Evolutionary conservation across 2,329 filamentous ascomycete genomes (phyloP).

Genomic region (Aurifilum marmelostoma): DNA sequence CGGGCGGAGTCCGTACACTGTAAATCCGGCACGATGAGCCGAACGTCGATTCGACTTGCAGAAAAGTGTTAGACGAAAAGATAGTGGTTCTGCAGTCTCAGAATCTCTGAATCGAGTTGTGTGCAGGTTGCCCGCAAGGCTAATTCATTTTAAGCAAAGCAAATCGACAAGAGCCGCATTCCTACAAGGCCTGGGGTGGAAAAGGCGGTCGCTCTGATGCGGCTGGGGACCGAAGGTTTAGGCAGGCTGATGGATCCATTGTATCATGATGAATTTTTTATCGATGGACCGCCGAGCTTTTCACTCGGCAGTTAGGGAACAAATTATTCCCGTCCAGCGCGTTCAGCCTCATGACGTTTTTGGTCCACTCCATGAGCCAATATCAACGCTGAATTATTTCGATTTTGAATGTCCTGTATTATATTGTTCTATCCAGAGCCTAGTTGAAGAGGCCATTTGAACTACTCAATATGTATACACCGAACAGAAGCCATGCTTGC

Average conservation of each 20-base stretch:
- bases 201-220: neutral
- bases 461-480: too few species aligned
- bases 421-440: too few species aligned
- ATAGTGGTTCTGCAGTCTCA: neutral
- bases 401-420: too few species aligned
- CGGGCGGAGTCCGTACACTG: neutral
- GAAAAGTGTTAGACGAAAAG: neutral
- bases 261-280: slow-evolving; percentile 12
- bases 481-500: too few species aligned
- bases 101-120: neutral
- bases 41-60: neutral
- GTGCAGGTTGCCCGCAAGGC: neutral
- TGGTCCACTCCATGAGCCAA: neutral
- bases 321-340: slow-evolving; percentile 12
- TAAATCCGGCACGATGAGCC: neutral
- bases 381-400: too few species aligned
- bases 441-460: too few species aligned
- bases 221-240: neutral
- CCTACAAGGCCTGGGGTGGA: neutral
- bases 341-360: slow-evolving; percentile 9
- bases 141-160: neutral
- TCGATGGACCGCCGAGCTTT: slow-evolving; percentile 4
- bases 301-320: slow-evolving; percentile 23
- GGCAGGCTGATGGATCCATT: slow-evolving; percentile 21
- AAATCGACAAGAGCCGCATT: neutral